Evolutionary conservation across 768 basidiomycete genomes (phyloP).

Genomic region (Pulveroboletus sp.): DNA sequence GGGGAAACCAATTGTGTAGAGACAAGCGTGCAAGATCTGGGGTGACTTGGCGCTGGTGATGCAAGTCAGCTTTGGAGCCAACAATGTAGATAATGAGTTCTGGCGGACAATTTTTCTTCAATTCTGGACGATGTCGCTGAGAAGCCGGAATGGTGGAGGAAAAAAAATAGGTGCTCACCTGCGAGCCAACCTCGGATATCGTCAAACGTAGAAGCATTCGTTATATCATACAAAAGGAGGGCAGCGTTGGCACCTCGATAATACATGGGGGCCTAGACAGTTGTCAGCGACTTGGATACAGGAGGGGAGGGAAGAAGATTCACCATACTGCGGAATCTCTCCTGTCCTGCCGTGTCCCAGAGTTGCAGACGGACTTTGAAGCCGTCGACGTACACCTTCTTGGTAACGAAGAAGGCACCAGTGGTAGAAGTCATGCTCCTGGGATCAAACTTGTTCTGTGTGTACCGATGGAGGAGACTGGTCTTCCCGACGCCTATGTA

Average conservation of each 20-base stretch:
- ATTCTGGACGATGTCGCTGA: conserved; percentile 46
- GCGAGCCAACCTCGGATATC: conserved; percentile 91
- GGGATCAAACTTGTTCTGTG: conserved; percentile 86
- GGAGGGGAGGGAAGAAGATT: conserved; percentile 20
- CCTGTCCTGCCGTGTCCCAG: conserved; percentile 95
- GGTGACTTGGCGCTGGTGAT: conserved; percentile 70
- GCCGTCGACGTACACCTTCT: conserved; percentile 85
- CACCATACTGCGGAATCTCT: conserved; percentile 89
- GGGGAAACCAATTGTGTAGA: conserved; percentile 86
- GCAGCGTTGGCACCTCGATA: conserved; percentile 96
- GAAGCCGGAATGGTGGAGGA: not conserved
- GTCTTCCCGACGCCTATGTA: conserved; percentile 85
- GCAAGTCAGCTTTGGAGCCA: conserved; percentile 87
- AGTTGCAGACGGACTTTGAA: conserved; percentile 83
- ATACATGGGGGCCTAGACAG: conserved; percentile 85
- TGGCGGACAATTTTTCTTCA: conserved; percentile 85
- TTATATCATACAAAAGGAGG: conserved; percentile 92
- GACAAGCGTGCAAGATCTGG: conserved; percentile 81
- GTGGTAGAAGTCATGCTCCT: conserved; percentile 88
- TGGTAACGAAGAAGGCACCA: conserved; percentile 91
- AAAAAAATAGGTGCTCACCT: conserved; percentile 45
- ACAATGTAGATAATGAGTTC: conserved; percentile 95
- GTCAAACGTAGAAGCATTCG: conserved; percentile 83
- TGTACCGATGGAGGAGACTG: conserved; percentile 85
- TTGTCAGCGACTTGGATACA: conserved; percentile 13